Percentiles rank a stretch among this genome's conserved stretches.
Evolutionary conservation across 1,284 basidiomycete genomes (phyloP).

Genomic region (Fistulina hepatica): DNA sequence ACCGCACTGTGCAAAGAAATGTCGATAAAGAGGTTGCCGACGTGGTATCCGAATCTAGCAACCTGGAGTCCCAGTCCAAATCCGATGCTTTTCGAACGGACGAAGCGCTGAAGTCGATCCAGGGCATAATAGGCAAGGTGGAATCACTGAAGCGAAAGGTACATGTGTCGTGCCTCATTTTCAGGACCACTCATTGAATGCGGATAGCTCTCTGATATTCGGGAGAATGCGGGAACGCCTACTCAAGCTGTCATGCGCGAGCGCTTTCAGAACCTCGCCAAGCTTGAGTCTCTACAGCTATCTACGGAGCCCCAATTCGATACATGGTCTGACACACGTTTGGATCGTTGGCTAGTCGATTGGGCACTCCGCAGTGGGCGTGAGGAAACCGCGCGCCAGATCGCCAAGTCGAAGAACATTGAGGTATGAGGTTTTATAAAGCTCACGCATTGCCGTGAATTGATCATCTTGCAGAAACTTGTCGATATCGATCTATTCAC

Average conservation of each 20-base stretch:
- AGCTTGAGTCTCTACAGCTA: slow-evolving; percentile 44
- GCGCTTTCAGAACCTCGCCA: slow-evolving; percentile 57
- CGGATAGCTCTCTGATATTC: slow-evolving; percentile 56
- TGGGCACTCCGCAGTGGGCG: slow-evolving; percentile 76
- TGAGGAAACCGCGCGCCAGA: slow-evolving; percentile 54
- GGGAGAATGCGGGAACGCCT: slow-evolving; percentile 51
- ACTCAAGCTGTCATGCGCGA: slow-evolving; percentile 64
- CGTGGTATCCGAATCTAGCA: slow-evolving; percentile 44
- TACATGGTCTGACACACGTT: slow-evolving; percentile 67
- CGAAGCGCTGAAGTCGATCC: slow-evolving; percentile 46
- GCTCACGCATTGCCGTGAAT: slow-evolving; percentile 8
- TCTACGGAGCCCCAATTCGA: slow-evolving; percentile 48
- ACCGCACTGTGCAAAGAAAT: slow-evolving; percentile 67
- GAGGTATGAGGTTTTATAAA: slow-evolving; percentile 37
- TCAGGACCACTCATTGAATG: slow-evolving; percentile 6
- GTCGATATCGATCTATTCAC: slow-evolving; percentile 89
- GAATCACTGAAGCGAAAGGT: slow-evolving; percentile 79
- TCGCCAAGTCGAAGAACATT: slow-evolving; percentile 62
- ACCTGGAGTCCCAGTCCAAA: slow-evolving; percentile 40
- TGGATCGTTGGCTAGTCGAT: slow-evolving; percentile 89
- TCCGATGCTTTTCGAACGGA: slow-evolving; percentile 23
- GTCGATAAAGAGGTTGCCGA: slow-evolving; percentile 68
- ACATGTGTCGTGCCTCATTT: slow-evolving; percentile 13
- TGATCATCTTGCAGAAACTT: slow-evolving; percentile 40
- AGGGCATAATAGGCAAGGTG: slow-evolving; percentile 65